A percentile compares a stretch with the other conserved stretches of the same genome.
Evolutionary conservation across 2,329 filamentous ascomycete genomes (phyloP).

Genomic region (Macrophomina phaseolina): DNA sequence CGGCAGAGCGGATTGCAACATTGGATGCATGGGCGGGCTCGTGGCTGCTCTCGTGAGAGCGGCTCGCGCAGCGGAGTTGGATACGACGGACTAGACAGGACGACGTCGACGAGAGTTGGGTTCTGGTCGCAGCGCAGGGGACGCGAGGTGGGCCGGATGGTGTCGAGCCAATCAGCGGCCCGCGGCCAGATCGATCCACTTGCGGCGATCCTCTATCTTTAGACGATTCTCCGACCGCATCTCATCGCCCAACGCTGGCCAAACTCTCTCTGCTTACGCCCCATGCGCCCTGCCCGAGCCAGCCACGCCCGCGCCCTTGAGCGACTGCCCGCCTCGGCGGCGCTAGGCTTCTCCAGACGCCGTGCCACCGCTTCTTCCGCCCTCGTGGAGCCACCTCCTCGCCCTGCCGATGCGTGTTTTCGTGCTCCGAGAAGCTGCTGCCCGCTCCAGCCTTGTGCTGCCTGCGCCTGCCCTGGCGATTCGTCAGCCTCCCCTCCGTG

Average conservation of each 20-base stretch:
- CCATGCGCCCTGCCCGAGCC: neutral
- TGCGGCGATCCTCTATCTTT: conserved; percentile 13
- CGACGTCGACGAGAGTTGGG: conserved; percentile 14
- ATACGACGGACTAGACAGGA: neutral
- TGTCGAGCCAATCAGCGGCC: neutral
- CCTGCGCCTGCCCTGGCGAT: neutral
- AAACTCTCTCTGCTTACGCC: conserved; percentile 17
- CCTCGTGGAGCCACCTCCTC: neutral
- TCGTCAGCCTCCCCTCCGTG: neutral
- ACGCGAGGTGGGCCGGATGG: neutral
- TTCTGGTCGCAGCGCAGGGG: too few relatives aligned
- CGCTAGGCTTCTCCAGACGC: neutral
- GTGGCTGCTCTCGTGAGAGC: conserved; percentile 25
- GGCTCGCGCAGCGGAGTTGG: conserved; percentile 5
- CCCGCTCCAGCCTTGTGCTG: neutral
- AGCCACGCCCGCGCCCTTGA: neutral
- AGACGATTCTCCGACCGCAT: conserved; percentile 16
- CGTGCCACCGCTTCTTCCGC: conserved; percentile 21
- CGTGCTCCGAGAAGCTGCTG: conserved; percentile 1
- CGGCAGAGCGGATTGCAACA: conserved; percentile 5
- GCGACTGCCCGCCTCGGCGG: neutral
- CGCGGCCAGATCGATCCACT: neutral
- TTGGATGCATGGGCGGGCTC: conserved; percentile 1
- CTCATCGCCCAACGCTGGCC: conserved; percentile 13
- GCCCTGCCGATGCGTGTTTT: conserved; percentile 15